Evolutionary conservation across 2,329 filamentous ascomycete genomes (phyloP), one percentile per base, ranked within the genome.

Genomic region (Nigrospora sphaerica): DNA sequence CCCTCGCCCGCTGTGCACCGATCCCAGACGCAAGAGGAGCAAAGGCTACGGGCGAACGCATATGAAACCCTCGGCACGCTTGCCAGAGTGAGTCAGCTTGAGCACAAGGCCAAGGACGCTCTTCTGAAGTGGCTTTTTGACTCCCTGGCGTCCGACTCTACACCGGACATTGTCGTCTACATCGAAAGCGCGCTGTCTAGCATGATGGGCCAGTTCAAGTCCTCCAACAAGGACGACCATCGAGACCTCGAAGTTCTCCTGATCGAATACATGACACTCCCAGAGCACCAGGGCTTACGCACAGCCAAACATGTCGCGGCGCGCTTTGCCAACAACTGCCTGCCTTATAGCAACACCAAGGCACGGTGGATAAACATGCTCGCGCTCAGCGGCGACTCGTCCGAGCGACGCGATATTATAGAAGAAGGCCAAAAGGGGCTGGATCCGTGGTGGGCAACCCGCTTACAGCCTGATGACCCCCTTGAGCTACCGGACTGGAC

Each of bases 1-100:
- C 78, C 84, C 3, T 50, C 46, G 12, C 44, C 48, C 19, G 46
- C 1, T 68, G 80, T 44, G 77, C 80, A 52, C 62, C 74, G 44
- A 48, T 56, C 58, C 7, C 61, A 64, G 12, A 75, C 77, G 2
- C 64, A 73, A 12, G 81, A 85, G 41, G 80, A 83, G 45, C 70
- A 84, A 45, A 75, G 78, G 4, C 72, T 95, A 38, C 81, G 92
- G 36, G 84, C 84, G 6, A 83, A 86, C 58, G 90, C 86, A 2
- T 97, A 96, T 63, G 92, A 97, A 62, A 90, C 88, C 0, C 88
- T 97, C 35, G 93, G 92, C 1, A 77, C 93, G 13, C 67, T 97
- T 19, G 83, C 86, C 46, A 81, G 83, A 52, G 80, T 78, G 4
- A 78, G 83, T 4, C 67, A 75, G 3, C 76, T 80, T 54, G 69